Base-by-base conservation (phyloP, 2,329 filamentous ascomycete species). In the Lachnellula hyalina region DNA sequence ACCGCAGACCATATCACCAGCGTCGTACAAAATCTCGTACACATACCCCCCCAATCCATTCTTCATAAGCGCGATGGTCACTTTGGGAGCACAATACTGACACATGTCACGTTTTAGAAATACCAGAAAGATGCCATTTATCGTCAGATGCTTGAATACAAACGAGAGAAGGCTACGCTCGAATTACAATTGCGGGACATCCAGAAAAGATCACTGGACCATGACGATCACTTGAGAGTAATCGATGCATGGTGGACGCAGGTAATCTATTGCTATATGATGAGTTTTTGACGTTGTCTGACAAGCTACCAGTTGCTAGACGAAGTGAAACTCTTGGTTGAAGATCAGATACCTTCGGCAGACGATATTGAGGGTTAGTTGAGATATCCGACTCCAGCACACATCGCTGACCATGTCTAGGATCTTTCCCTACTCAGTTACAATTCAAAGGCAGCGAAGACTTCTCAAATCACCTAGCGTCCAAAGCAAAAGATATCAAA, bases 111-210 rank as follows among this genome's bases (percentile, higher is more conserved):
- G 47, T 58, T 72, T 65, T 73, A 95, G 90, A 84, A 87, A 70
- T 94, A 88, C 68, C 89, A 93, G 74, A 99, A 97, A 75, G 94
- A 96, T 76, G 94, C 94, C 61, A 96, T 99, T 70, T 87, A 89
- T 67, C 90, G 95, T 55, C 93, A 96, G 75, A 96, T 99, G 91
- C 89, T 91, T 70, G 94, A 97, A 74, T 96, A 96, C 74, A 96
- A 96, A 74, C 86, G 94, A 65, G 90, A 96, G 70, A 92, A 91
- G 70, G 79, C 81, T 55, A 88, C 87, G 41, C 77, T 95, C 59
- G 92, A 97, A 75, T 78, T 83, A 55, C 88, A 89, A 68, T 77
- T 96, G 58, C 86, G 86, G 68, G 89, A 96, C 62, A 77, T 95
- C 60, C 83, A 89, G 61, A 91, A 90, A 70, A 82, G 84, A 67